Conservation (phyloP, 768 basidiomycete genomes). For the Punctularia strigosozonata region DNA sequence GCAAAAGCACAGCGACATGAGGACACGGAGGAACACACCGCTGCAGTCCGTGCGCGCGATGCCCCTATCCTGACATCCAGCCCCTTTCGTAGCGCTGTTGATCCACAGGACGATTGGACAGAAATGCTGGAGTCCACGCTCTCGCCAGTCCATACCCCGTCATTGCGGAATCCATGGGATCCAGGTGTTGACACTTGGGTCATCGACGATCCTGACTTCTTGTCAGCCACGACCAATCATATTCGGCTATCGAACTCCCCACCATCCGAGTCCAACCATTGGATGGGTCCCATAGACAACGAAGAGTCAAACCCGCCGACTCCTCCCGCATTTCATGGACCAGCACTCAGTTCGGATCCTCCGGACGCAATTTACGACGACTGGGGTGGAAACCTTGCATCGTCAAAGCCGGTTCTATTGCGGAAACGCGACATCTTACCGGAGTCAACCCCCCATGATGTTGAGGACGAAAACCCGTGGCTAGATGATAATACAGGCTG, state of each 20-base stretch:
- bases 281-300: no score
- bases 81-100: no score
- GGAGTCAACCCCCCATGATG: background rate
- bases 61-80: background rate
- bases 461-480: background rate
- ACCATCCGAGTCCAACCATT: no score
- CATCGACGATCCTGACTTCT: background rate
- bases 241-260: no score
- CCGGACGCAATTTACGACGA: constrained; percentile 7
- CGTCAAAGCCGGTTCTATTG: background rate
- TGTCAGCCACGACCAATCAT: background rate
- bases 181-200: background rate
- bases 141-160: no score
- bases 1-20: background rate
- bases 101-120: no score
- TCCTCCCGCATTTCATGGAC: constrained; percentile 5
- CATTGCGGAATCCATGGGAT: background rate
- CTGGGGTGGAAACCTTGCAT: constrained; percentile 5
- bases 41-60: background rate
- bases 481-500: background rate
- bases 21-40: background rate
- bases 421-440: background rate
- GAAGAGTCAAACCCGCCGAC: no score
- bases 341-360: constrained; percentile 2
- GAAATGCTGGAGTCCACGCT: no score